Evolutionary conservation across 208 protist genomes (phyloP).

Genomic region (Strigomonas galati): DNA sequence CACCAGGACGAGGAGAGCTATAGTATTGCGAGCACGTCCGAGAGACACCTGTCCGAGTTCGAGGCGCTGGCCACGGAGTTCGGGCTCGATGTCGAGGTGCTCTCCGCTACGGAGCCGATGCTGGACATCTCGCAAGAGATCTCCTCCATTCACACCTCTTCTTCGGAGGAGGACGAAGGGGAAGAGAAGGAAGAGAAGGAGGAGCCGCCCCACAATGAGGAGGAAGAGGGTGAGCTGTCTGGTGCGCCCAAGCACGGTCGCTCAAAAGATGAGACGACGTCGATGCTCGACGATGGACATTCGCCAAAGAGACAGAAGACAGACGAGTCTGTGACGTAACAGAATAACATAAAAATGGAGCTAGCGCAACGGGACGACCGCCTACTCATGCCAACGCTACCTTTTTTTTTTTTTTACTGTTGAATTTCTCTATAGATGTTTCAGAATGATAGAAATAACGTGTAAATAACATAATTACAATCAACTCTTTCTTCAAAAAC

Average conservation of each 20-base stretch:
- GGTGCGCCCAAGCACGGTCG: background rate
- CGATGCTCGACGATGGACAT: background rate
- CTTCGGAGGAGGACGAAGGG: background rate
- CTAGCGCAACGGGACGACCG: too few species aligned
- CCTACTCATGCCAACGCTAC: too few species aligned
- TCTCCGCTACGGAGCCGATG: background rate
- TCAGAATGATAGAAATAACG: background rate
- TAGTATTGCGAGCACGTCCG: constrained; percentile 65
- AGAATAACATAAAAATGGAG: background rate
- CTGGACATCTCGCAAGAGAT: background rate
- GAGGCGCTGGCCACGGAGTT: background rate
- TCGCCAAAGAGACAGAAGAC: background rate
- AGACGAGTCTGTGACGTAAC: background rate
- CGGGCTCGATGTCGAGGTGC: background rate
- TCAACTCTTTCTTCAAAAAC: background rate
- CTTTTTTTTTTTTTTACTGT: background rate
- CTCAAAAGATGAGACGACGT: background rate
- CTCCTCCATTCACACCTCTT: background rate
- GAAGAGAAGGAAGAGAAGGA: too few species aligned
- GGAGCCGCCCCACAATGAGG: background rate
- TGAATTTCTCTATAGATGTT: background rate
- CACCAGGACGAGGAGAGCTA: constrained; percentile 55
- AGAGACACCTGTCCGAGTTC: constrained; percentile 20
- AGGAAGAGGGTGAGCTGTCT: background rate
- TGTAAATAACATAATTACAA: background rate